These are phyloP conservation scores for Penicillium paxilli DNA, from an alignment of 495 filamentous ascomycete genomes.

Conservation along the genomic window DNA sequence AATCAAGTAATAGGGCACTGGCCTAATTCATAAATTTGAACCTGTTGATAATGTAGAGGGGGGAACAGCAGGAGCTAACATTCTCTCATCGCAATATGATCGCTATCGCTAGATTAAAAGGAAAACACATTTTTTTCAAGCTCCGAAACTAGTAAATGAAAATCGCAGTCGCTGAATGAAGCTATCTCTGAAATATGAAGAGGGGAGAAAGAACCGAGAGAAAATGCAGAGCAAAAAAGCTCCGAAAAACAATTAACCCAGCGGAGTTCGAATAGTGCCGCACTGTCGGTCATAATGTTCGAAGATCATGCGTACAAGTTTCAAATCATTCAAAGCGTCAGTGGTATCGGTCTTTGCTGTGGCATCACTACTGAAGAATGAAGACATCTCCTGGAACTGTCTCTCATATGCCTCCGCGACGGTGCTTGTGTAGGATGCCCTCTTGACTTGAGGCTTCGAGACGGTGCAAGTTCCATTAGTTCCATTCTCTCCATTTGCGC, in stretches of 20 bases:
- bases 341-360: constrained; percentile 48
- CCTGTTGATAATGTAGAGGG: too few species aligned
- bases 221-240: background rate
- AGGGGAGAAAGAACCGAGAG: background rate
- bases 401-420: constrained; percentile 55
- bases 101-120: too few species aligned
- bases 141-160: too few species aligned
- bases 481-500: background rate
- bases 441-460: constrained; percentile 14
- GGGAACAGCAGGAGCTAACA: too few species aligned
- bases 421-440: constrained; percentile 37
- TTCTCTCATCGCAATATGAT: too few species aligned
- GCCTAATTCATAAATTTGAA: too few species aligned
- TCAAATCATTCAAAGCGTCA: constrained; percentile 51
- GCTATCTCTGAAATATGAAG: too few species aligned
- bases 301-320: constrained; percentile 36
- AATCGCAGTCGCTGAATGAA: too few species aligned
- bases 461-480: background rate
- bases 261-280: constrained; percentile 41
- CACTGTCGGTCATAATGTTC: constrained; percentile 45
- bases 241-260: constrained; percentile 24
- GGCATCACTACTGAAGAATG: constrained; percentile 39
- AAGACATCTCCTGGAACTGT: constrained; percentile 51
- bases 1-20: too few species aligned
- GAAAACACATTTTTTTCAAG: too few species aligned